These are phyloP conservation scores for Huiozyma sinensis DNA, from an alignment of 805 yeast species.

Conservation along the genomic window DNA sequence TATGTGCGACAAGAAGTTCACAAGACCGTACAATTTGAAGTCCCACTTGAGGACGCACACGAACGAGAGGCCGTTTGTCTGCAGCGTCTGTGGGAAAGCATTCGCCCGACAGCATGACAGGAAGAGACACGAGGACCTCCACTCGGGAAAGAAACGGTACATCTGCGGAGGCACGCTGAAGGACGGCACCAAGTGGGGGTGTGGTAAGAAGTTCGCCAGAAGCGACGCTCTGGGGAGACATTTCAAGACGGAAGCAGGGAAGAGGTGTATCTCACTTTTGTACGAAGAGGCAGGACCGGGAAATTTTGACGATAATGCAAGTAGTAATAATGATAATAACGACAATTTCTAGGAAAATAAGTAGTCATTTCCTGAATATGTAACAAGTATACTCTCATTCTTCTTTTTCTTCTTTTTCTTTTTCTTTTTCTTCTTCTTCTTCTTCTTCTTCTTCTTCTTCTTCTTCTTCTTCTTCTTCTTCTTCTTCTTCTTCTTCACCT, in stretches of 20 bases:
- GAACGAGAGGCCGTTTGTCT: constrained; percentile 67
- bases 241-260: constrained; percentile 71
- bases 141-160: constrained; percentile 63
- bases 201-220: constrained; percentile 69
- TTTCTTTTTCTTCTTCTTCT: too few relatives aligned
- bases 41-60: constrained; percentile 89
- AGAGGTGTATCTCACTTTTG: constrained; percentile 56
- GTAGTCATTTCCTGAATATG: too few relatives aligned
- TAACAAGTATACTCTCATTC: too few relatives aligned
- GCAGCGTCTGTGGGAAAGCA: constrained; percentile 67
- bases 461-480: too few relatives aligned
- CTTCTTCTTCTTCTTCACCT: too few relatives aligned
- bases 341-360: too few relatives aligned
- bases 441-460: too few relatives aligned
- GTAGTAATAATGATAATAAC: neutral
- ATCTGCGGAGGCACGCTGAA: constrained; percentile 58
- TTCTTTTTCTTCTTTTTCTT: too few relatives aligned
- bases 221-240: constrained; percentile 73
- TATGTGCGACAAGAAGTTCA: constrained; percentile 75
- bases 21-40: constrained; percentile 86
- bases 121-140: constrained; percentile 66
- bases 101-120: constrained; percentile 74
- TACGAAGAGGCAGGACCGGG: constrained; percentile 41
- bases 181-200: constrained; percentile 61
- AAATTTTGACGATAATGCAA: neutral